A percentile compares a stretch with the other conserved stretches of the same genome.
Evolutionary conservation across 2,329 filamentous ascomycete species (phyloP).

Genomic region (Pyricularia pennisetigena): DNA sequence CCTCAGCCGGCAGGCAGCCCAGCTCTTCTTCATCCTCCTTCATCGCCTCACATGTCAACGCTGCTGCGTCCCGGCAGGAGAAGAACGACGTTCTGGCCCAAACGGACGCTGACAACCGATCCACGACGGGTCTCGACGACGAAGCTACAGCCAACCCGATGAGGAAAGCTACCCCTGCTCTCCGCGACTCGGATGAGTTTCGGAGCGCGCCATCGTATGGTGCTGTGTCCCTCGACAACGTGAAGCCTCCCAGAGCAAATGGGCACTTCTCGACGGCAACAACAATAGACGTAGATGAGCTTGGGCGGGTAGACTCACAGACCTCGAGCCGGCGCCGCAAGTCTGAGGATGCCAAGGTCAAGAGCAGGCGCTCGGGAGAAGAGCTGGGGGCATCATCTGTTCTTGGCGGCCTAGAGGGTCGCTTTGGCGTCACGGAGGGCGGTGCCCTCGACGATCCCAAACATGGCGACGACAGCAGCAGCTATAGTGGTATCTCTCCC

Average conservation of each 20-base stretch:
- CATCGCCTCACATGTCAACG: conserved; percentile 5
- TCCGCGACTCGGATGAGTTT: conserved; percentile 21
- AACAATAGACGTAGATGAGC: not conserved
- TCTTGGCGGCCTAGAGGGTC: conserved; percentile 42
- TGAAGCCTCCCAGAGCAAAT: not conserved
- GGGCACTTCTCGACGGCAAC: not conserved
- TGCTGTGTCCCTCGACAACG: conserved; percentile 15
- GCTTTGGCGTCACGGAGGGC: conserved; percentile 40
- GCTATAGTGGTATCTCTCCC: conserved; percentile 9
- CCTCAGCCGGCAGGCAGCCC: not conserved
- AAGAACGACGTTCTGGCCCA: conserved; percentile 1
- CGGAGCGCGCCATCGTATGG: conserved; percentile 21
- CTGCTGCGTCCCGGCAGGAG: conserved; percentile 3
- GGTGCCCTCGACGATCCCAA: conserved; percentile 33
- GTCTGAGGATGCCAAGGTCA: conserved; percentile 5
- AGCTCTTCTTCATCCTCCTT: not conserved
- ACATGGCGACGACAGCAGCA: conserved; percentile 11
- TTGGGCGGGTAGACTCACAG: not conserved
- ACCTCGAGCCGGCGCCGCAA: not conserved
- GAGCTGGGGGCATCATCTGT: conserved; percentile 41
- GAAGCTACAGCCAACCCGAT: conserved; percentile 12
- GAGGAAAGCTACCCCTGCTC: conserved; percentile 16
- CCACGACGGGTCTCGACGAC: conserved; percentile 10
- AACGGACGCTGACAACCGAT: conserved; percentile 5
- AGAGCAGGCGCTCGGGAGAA: conserved; percentile 25